These are phyloP conservation scores for Penicillium digitatum DNA, from an alignment of 2,329 filamentous ascomycete species.

Conservation along the genomic window DNA sequence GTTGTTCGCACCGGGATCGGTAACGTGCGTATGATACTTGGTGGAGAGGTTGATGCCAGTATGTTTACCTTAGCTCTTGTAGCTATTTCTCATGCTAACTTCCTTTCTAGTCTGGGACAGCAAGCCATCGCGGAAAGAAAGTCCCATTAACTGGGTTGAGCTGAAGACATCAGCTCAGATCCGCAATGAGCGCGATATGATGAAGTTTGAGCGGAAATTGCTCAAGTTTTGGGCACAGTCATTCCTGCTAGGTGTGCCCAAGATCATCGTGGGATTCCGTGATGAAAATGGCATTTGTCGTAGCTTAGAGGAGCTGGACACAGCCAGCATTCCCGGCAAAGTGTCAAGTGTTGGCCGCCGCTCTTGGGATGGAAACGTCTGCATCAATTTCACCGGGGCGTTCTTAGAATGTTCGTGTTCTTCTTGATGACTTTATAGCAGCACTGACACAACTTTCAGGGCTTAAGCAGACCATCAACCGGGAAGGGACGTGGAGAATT, in stretches of 20 bases:
- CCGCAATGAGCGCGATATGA: slow-evolving; percentile 61
- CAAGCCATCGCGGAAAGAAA: slow-evolving; percentile 63
- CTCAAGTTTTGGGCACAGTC: slow-evolving; percentile 97
- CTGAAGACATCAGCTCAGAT: slow-evolving; percentile 84
- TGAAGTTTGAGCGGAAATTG: slow-evolving; percentile 82
- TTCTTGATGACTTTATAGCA: background rate
- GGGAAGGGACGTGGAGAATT: slow-evolving; percentile 79
- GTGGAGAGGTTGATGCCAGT: slow-evolving; percentile 91
- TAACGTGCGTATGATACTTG: slow-evolving; percentile 68
- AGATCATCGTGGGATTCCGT: slow-evolving; percentile 86
- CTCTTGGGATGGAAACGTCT: slow-evolving; percentile 87
- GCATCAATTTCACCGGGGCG: slow-evolving; percentile 79
- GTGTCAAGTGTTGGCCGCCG: slow-evolving; percentile 63
- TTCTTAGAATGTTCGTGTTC: slow-evolving; percentile 68
- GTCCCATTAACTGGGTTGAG: slow-evolving; percentile 87
- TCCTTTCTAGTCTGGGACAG: slow-evolving; percentile 67
- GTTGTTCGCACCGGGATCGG: slow-evolving; percentile 86
- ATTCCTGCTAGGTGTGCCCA: slow-evolving; percentile 87
- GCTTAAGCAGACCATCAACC: slow-evolving; percentile 56
- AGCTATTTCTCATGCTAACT: slow-evolving; percentile 1
- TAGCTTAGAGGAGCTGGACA: slow-evolving; percentile 73
- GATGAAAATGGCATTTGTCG: slow-evolving; percentile 67
- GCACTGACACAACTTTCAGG: slow-evolving; percentile 45
- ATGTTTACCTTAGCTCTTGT: slow-evolving; percentile 29
- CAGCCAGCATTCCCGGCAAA: slow-evolving; percentile 69